A percentile compares a stretch with the other conserved stretches of the same genome.
phyloP scores from a whole-genome alignment of 306 rosid species.

The Citrullus amarus region DNA sequence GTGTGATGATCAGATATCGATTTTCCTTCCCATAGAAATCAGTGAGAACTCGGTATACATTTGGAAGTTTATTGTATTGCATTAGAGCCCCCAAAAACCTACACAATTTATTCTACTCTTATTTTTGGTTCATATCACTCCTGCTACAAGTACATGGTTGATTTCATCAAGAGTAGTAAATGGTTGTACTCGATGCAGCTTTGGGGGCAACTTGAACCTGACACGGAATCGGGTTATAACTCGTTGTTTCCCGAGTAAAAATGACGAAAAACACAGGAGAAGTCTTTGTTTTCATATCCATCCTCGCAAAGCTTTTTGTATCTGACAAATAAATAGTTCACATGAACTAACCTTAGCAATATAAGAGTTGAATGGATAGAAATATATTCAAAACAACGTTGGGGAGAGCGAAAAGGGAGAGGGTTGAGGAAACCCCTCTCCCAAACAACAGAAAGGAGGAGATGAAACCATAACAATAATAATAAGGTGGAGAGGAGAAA shows the following conservation, averaged over 20 bases:
- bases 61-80: background rate
- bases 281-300: conserved; percentile 57
- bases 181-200: background rate
- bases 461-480: no score
- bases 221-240: background rate
- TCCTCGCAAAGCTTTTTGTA: conserved; percentile 48
- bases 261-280: conserved; percentile 75
- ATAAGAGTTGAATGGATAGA: background rate
- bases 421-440: no score
- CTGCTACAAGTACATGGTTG: background rate
- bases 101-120: background rate
- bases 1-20: background rate
- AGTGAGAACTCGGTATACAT: background rate
- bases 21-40: background rate
- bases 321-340: conserved; percentile 21
- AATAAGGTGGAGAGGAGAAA: background rate
- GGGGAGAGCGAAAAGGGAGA: no score
- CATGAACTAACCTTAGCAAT: background rate
- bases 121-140: background rate
- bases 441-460: no score
- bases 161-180: background rate
- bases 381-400: no score
- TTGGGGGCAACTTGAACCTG: background rate
- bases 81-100: background rate
- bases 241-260: conserved; percentile 56